These are phyloP conservation scores for Ophiostoma piceae DNA, from an alignment of 2,329 filamentous ascomycete species.

Conservation along the genomic window DNA sequence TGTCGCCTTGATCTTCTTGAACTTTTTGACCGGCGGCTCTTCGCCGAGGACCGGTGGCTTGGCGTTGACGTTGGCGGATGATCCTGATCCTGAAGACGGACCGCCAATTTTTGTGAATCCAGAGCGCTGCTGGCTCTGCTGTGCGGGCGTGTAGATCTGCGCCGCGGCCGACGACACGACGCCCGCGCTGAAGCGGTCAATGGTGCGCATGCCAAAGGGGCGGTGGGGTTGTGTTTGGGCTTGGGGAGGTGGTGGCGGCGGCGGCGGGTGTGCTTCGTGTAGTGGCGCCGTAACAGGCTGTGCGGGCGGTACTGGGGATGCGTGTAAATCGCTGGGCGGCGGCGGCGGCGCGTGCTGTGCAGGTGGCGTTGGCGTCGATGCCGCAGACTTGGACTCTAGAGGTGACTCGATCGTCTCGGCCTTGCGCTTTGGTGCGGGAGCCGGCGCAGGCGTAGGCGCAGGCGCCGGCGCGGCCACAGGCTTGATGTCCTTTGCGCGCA, in stretches of 20 bases:
- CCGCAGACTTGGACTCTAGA: not conserved
- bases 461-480: conserved; percentile 46
- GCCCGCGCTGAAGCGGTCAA: conserved; percentile 36
- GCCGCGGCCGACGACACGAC: conserved; percentile 53
- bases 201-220: conserved; percentile 20
- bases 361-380: conserved; percentile 20
- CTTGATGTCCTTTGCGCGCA: conserved; percentile 76
- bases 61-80: not conserved
- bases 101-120: not conserved
- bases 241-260: conserved; percentile 31
- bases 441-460: not conserved
- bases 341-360: not conserved
- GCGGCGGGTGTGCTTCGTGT: conserved; percentile 32
- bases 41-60: conserved; percentile 32
- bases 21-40: conserved; percentile 70
- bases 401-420: conserved; percentile 60
- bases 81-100: not conserved
- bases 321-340: conserved; percentile 11
- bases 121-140: conserved; percentile 43
- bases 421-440: conserved; percentile 60
- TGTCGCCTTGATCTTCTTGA: conserved; percentile 87
- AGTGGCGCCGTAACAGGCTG: not conserved
- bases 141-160: conserved; percentile 53
- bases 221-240: not conserved
- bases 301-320: conserved; percentile 26